Base-by-base conservation (phyloP, 2,329 filamentous ascomycete genomes). In the Lachnellula cervina region DNA sequence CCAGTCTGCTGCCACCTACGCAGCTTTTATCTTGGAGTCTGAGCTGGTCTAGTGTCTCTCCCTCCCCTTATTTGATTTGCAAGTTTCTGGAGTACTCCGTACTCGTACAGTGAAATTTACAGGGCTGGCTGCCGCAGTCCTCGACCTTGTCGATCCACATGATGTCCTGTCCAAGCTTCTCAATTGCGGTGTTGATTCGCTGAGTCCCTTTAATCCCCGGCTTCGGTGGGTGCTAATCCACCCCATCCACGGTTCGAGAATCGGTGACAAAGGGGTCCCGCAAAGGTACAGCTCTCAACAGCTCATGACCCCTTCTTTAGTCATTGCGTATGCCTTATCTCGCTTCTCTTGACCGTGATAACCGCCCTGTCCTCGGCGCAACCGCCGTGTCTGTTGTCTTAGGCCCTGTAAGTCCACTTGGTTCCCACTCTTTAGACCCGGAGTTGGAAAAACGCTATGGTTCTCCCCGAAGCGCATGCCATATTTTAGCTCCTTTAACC, bases 171-270 rank as follows among this genome's bases (percentile, higher is more conserved):
- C 38, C 13, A 14, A 44, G 42, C 42, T 21, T 21, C 21, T 19
- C 7, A 13, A 44, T 3, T 21, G 21, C 6, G 42, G 42, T 44
- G n/a, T 32, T 47, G 13, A 47, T 47, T 47, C 44, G 44, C 44
- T 32, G 19, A 21, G 8, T 32, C 44, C 28, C 44, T 9, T 16
- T 25, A 17, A 34, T 32, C 44, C 44, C 9, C 5, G 44, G 23
- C 44, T 13, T 23, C 44, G 44, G 23, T 43, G 44, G 35, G 16
- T 38, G 42, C 55, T 40, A 57, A 38, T 45, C 42, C 51, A 43
- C 40, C 17, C 16, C 35, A 54, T 51, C 51, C 55, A 57, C 54
- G 55, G 47, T 21, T 44, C 55, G 55, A 51, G 55, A 49, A 54
- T 43, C 51, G 51, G 37, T 51, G 51, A 50, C 51, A 42, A 46